Evolutionary conservation across 2,329 filamentous ascomycete species (phyloP).

Genomic region (Cladosporium sp.): DNA sequence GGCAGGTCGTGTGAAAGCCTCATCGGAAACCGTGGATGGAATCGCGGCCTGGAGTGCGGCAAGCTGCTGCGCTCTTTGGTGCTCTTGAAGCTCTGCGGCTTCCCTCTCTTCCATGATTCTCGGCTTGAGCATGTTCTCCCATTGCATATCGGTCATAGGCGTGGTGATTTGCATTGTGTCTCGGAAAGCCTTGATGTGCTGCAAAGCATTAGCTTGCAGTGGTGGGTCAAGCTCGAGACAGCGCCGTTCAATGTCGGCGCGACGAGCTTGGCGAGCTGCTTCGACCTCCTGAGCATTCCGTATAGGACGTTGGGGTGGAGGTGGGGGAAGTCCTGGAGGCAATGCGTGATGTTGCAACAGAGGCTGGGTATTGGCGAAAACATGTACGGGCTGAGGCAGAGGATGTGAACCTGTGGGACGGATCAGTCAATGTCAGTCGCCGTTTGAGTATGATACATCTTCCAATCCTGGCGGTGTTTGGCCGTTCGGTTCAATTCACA

Average conservation of each 20-base stretch:
- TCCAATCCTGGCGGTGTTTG: not conserved
- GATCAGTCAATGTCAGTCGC: not conserved
- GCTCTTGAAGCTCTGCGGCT: slow-evolving; percentile 57
- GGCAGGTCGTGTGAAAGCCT: slow-evolving; percentile 46
- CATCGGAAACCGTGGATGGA: slow-evolving; percentile 44
- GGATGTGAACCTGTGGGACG: slow-evolving; percentile 22
- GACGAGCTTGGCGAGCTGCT: slow-evolving; percentile 60
- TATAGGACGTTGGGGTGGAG: slow-evolving; percentile 34
- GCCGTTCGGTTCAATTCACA: too few species aligned
- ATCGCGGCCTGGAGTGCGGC: slow-evolving; percentile 42
- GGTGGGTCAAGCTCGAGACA: slow-evolving; percentile 62
- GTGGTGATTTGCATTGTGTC: slow-evolving; percentile 66
- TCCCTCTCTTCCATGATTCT: slow-evolving; percentile 63
- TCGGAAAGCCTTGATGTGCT: slow-evolving; percentile 69
- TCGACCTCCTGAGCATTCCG: slow-evolving; percentile 60
- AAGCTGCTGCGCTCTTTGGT: slow-evolving; percentile 45
- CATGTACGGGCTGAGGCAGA: slow-evolving; percentile 27
- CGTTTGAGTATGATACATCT: not conserved
- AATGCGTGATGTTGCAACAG: slow-evolving; percentile 6
- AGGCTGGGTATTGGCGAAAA: slow-evolving; percentile 18
- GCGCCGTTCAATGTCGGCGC: slow-evolving; percentile 67
- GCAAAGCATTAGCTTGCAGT: slow-evolving; percentile 57
- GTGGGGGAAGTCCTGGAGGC: slow-evolving; percentile 14
- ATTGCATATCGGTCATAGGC: slow-evolving; percentile 64
- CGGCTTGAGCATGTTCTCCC: slow-evolving; percentile 61